These are phyloP conservation scores for Diutina pseudorugosa DNA, from an alignment of 1,139 yeast species.

Conservation along the genomic window DNA sequence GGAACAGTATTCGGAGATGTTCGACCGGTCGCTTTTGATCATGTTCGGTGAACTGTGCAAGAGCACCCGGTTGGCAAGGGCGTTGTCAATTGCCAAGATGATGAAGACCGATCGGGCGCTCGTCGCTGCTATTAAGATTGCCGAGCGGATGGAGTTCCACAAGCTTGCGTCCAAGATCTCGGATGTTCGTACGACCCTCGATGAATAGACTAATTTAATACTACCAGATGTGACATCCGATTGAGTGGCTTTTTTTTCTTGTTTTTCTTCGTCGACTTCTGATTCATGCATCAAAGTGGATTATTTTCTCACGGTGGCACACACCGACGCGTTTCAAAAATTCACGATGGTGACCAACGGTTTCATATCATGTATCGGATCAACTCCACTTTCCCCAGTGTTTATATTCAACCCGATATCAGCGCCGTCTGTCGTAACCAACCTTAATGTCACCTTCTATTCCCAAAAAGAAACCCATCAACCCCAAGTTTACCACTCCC, in stretches of 20 bases:
- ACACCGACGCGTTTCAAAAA: neutral
- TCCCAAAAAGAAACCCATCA: neutral
- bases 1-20: conserved; percentile 35
- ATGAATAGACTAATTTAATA: conserved; percentile 4
- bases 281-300: no score
- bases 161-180: conserved; percentile 57
- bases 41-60: conserved; percentile 71
- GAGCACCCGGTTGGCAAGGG: conserved; percentile 51
- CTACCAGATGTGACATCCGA: no score
- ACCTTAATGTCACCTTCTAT: neutral
- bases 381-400: neutral
- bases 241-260: no score
- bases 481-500: neutral
- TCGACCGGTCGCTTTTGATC: conserved; percentile 66
- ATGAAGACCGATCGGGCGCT: conserved; percentile 70
- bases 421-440: neutral
- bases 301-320: neutral
- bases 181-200: conserved; percentile 41
- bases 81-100: conserved; percentile 56
- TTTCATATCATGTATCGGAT: neutral
- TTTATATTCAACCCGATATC: neutral
- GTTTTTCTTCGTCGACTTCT: no score
- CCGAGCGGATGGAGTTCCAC: conserved; percentile 62
- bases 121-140: conserved; percentile 73
- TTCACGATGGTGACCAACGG: neutral